Base-by-base conservation (phyloP, 106 monocot genomes). In the Gastrodia elata region DNA sequence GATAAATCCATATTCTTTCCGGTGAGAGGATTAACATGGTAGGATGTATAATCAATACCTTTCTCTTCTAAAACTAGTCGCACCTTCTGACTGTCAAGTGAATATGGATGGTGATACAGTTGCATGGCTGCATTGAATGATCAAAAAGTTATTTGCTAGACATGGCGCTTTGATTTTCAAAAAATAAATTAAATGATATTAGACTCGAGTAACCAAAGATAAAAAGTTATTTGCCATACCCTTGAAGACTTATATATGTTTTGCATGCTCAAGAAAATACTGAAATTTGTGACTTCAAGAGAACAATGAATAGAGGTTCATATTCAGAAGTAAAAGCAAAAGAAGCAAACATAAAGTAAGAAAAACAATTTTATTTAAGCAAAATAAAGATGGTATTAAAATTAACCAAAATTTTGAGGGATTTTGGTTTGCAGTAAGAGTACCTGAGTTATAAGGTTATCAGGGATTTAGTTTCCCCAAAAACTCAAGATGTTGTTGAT, bases 71-170 rank as follows among this genome's bases (percentile, higher is more conserved):
- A 72, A 38, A 86, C 90, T 65, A 98, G 79, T 24, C 97, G 90
- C 46, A 98, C 93, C 68, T 90, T 93, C 83, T 98, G 90, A 74
- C 97, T 98, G 57, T 98, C 90, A 84, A 98, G 70, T 22, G 93
- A 93, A 72, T 86, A 98, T 18, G 93, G 93, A 87, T 98, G 97
- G 64, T 98, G 97, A 59, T 98, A 98, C 6, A 98, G 80, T 75
- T 98, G 97, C 97, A 98, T 92, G 56, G 26, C 84, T 84, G 79
- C 80, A 70, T 71, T 35, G 22, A 75, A 65, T 0, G 67, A 69
- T 26, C 18, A 33, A n/a, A 40, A 69, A 69, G 37, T 67, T 27
- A 67, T 67, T 67, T 10, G 37, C 34, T 20, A 20, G 49, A 49
- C 28, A 61, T 11, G 30, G 3, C 3, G 25, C 30, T 61, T 61